Evolutionary conservation across 1,284 basidiomycete genomes (phyloP).

Genomic region (Lignosus rhinocerotis): DNA sequence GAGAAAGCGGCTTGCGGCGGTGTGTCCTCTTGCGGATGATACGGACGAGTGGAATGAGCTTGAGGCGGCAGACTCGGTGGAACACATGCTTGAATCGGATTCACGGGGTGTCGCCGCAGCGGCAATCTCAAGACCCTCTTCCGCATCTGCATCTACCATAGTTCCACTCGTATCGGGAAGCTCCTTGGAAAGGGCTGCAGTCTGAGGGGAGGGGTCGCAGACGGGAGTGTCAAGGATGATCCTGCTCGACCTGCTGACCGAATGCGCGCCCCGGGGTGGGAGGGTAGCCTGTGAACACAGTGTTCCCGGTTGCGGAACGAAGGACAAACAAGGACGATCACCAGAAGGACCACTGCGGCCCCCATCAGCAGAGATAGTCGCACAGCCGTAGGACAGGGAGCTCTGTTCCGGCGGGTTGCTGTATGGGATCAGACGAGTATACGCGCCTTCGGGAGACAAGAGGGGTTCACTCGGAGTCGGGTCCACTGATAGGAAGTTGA

Average conservation of each 20-base stretch:
- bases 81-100: constrained; percentile 29
- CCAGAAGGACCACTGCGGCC: background rate
- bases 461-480: constrained; percentile 55
- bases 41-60: background rate
- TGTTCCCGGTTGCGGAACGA: too few species aligned
- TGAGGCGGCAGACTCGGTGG: constrained; percentile 9
- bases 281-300: background rate
- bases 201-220: background rate
- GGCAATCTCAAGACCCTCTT: background rate
- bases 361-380: background rate
- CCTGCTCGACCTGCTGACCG: background rate
- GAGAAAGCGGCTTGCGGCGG: background rate
- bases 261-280: background rate
- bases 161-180: background rate
- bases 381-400: background rate
- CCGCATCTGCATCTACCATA: too few species aligned
- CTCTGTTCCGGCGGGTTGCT: background rate
- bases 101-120: constrained; percentile 1
- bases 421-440: constrained; percentile 18
- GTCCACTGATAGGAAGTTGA: constrained; percentile 83
- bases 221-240: background rate
- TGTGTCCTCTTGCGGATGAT: background rate
- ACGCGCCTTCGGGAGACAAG: constrained; percentile 26
- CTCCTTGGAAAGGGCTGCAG: background rate
- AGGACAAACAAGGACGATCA: too few species aligned